Base-by-base conservation (phyloP, 192 early-diverging fungal genomes). In the Backusella westeae region DNA sequence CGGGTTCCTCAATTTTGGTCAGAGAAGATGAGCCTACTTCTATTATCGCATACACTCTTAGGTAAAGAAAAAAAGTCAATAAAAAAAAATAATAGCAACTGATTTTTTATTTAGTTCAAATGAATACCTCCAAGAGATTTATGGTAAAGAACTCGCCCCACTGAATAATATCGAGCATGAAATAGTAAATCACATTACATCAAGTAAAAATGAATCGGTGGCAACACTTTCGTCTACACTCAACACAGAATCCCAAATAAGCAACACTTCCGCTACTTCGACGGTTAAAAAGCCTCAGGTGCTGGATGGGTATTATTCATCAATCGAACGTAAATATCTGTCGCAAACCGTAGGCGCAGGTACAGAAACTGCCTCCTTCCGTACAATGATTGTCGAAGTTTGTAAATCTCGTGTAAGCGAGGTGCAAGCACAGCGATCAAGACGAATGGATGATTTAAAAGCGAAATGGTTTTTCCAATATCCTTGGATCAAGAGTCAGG, bases 11-110 rank as follows among this genome's bases (percentile, higher is more conserved):
- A 5, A 86, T 98, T 9, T 90, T 97, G 49, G 88, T 97, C 14
- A 87, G 94, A 52, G 95, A 98, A 80, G 85, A 93, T 19, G 96
- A 98, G 71, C 94, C 94, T 12, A 94, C 91, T 77, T 96, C 95
- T 3, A 95, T 98, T 69, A 95, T 98, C 75, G 93, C 96, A 7
- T 94, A 91, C 67, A 92, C 96, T 6, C 82, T 98, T 41, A 88
- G 90, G 83, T 92, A 78, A 21, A 34, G 1, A 17, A 52, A 69
- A 2, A 19, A 67, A 34, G 5, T 67, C 34, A 41, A 77, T 65
- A 35, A 23, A 53, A 21, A n/a, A 6, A n/a, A 6, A 49, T 2
- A 6, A n/a, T 49, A n/a, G 17, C 4, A 49, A n/a, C 6, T 49
- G 1, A 49, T 49, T 49, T 49, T 49, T 6, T 32, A 29, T 6